Evolutionary conservation across 2,329 filamentous ascomycete genomes (phyloP), one percentile per base, ranked within the genome.

Genomic region (Chaetomiaceae sp.): DNA sequence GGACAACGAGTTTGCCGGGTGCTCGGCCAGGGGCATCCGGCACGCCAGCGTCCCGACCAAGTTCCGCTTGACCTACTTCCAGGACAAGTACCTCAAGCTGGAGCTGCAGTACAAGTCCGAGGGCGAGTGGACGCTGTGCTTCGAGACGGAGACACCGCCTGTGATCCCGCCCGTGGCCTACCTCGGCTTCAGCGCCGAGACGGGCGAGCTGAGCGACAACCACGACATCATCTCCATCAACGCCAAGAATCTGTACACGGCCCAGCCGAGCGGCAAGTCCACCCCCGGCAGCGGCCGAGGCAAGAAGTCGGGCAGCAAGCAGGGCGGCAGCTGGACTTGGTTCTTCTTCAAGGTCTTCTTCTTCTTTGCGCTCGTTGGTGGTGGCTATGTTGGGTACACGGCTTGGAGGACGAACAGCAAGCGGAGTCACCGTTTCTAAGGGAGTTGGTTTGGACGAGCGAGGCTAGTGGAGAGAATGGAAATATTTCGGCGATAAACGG

Each of bases 131-230:
- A 83, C 82, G 52, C 73, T 83, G 49, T 98, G 93, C 76, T 98
- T 98, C 70, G 83, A 87, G 61, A 79, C 78, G 17, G 75, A 75
- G 51, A 69, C 81, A 50, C 79, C 79, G 27, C 84, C 86, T 26
- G 83, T 86, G 59, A 84, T 98, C 55, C 93, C 93, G 45, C 74
- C 81, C 48, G 81, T 86, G 39, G 76, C 81, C 29, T 88, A 88
- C 65, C 79, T 88, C 20, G 84, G 83, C 48, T 88, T 88, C 70
- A 84, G 79, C 58, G 85, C 88, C 47, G 91, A 97, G 73, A 97
- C 93, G 14, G 93, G 93, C 62, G 91, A 98, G 72, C 79, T 98
- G 56, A 88, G 83, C 68, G 93, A 98, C 71, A 95, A 95, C 75
- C 91, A 96, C 75, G 93, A 98, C 69, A 94, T 98, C 66, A 81